Conservation (phyloP, 1,284 basidiomycete species). For the Papiliotrema flavescens region DNA sequence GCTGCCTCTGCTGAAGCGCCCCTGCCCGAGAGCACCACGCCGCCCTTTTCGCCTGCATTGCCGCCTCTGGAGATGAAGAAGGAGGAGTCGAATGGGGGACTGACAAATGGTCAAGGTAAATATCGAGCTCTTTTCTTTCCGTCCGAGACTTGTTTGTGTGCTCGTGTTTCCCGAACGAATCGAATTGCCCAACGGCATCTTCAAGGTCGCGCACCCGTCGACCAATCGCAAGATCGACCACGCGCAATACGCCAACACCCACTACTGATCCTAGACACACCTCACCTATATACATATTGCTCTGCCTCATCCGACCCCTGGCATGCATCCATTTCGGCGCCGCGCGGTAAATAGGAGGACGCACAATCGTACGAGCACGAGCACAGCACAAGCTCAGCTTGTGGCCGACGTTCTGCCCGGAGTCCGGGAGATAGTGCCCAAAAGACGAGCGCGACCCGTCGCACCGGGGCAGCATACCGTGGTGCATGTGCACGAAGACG, state of each 20-base stretch:
- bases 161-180: no score
- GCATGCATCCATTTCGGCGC: constrained; percentile 1
- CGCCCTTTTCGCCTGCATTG: constrained; percentile 15
- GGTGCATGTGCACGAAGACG: no score
- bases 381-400: no score
- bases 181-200: no score
- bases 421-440: no score
- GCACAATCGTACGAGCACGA: no score
- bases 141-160: not conserved
- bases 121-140: not conserved
- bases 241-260: not conserved
- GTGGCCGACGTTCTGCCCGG: no score
- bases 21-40: constrained; percentile 2
- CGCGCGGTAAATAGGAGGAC: not conserved
- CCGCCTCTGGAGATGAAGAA: constrained; percentile 7
- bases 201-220: not conserved
- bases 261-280: not conserved
- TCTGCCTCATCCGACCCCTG: not conserved
- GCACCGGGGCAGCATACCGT: no score
- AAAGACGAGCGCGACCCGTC: no score
- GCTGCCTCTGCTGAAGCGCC: not conserved
- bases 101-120: constrained; percentile 10
- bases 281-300: not conserved
- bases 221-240: not conserved
- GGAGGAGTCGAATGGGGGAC: not conserved